These are phyloP conservation scores for Chlamydomonas asymmetrica DNA, from an alignment of 139 green algal species.

Conservation along the genomic window DNA sequence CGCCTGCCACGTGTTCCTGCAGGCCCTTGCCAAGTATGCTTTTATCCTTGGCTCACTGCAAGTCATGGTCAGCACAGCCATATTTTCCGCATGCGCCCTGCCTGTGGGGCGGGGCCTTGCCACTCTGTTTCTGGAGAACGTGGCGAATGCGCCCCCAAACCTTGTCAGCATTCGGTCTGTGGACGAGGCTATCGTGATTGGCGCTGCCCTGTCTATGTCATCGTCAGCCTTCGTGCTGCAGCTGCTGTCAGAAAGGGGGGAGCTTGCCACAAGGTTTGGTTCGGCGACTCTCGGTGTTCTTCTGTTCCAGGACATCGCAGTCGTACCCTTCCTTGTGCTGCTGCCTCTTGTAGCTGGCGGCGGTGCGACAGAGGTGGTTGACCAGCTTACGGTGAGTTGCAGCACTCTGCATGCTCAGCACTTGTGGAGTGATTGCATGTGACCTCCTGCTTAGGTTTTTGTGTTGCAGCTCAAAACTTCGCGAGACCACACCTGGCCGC, in stretches of 20 bases:
- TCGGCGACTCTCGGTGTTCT: slow-evolving; percentile 94
- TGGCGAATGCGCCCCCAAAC: slow-evolving; percentile 43
- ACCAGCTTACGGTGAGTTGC: background rate
- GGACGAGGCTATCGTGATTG: slow-evolving; percentile 87
- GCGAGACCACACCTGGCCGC: too few relatives aligned
- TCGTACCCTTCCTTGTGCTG: slow-evolving; percentile 92
- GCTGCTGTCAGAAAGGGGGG: slow-evolving; percentile 85
- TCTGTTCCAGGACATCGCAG: slow-evolving; percentile 92
- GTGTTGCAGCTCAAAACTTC: too few relatives aligned
- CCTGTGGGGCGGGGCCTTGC: slow-evolving; percentile 76
- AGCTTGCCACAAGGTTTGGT: slow-evolving; percentile 83
- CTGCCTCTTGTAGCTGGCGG: slow-evolving; percentile 73
- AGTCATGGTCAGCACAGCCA: slow-evolving; percentile 68
- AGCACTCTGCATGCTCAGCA: background rate
- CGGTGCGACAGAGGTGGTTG: slow-evolving; percentile 49
- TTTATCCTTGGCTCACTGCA: slow-evolving; percentile 91
- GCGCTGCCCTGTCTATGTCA: slow-evolving; percentile 84
- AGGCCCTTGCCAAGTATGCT: slow-evolving; percentile 89
- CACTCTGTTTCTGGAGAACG: slow-evolving; percentile 79
- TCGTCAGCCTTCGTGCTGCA: slow-evolving; percentile 93
- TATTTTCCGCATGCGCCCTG: slow-evolving; percentile 80
- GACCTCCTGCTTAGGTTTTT: too few relatives aligned
- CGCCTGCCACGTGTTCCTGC: too few relatives aligned
- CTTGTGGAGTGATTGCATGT: background rate
- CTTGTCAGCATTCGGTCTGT: slow-evolving; percentile 61